Conservation (phyloP, 2,329 filamentous ascomycete genomes). For the Malbranchea zuffiana region DNA sequence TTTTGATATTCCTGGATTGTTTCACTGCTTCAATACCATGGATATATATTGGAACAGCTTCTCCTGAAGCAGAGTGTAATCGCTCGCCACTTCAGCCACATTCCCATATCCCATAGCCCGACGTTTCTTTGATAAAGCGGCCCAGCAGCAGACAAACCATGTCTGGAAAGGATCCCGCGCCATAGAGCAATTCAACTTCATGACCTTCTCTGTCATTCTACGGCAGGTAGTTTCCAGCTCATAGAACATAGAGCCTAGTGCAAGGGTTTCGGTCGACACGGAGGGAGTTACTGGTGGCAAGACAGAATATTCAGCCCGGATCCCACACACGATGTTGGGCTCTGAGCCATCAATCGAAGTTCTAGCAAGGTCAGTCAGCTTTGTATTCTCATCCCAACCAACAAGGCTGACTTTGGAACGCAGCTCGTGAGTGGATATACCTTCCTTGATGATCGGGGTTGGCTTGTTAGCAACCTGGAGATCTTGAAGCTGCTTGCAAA, state of each 20-base stretch:
- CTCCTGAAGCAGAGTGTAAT: too few species aligned
- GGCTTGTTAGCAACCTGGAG: not conserved
- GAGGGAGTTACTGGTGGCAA: conserved; percentile 8
- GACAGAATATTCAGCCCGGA: conserved; percentile 1
- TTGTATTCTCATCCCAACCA: conserved; percentile 13
- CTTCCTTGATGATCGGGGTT: not conserved
- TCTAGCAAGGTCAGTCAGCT: conserved; percentile 16
- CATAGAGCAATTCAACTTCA: conserved; percentile 7
- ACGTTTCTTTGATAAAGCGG: conserved; percentile 13
- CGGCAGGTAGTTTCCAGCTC: conserved; percentile 15
- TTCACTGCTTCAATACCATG: too few species aligned
- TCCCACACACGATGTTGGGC: conserved; percentile 4
- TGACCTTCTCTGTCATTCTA: conserved; percentile 10
- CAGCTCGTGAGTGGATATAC: conserved; percentile 12
- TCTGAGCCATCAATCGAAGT: conserved; percentile 16
- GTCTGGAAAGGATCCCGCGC: conserved; percentile 12
- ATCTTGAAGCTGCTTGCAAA: conserved; percentile 8
- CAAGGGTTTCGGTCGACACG: conserved; percentile 15
- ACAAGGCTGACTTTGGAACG: conserved; percentile 17
- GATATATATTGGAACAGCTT: too few species aligned
- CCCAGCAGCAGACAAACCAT: conserved; percentile 13
- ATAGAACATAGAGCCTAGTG: conserved; percentile 16
- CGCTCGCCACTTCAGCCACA: conserved; percentile 12
- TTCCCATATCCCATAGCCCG: conserved; percentile 15
- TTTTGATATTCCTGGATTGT: too few species aligned